These are phyloP conservation scores for Zychaea mexicana DNA, from an alignment of 371 early-diverging fungal genomes.

Conservation along the genomic window DNA sequence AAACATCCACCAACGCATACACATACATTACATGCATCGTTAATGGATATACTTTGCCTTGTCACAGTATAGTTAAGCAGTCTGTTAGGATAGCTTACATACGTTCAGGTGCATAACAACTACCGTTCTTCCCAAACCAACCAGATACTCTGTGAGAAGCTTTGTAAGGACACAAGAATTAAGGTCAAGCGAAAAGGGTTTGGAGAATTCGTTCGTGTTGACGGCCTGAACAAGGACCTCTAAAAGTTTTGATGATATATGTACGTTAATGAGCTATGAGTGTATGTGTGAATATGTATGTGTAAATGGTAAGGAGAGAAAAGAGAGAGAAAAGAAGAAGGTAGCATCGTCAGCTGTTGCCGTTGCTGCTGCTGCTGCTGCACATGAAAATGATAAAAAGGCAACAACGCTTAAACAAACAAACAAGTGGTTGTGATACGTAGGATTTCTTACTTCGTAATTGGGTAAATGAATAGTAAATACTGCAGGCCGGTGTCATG, in stretches of 20 bases:
- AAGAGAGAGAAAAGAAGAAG: background rate
- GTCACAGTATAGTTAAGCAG: background rate
- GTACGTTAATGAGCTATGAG: background rate
- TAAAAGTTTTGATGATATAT: background rate
- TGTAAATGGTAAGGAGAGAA: background rate
- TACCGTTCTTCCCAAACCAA: slow-evolving; percentile 10
- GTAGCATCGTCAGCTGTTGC: background rate
- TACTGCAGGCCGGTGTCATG: background rate
- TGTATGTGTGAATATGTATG: too few species aligned
- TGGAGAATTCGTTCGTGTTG: background rate
- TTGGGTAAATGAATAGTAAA: slow-evolving; percentile 14
- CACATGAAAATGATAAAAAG: too few species aligned
- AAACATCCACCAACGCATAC: background rate
- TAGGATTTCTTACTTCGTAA: slow-evolving; percentile 12
- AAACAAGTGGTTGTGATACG: too few species aligned
- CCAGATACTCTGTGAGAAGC: slow-evolving; percentile 7
- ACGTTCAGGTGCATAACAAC: slow-evolving; percentile 18
- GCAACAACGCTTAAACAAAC: background rate
- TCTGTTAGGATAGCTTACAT: background rate
- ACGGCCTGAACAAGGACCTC: background rate
- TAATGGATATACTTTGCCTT: too few species aligned
- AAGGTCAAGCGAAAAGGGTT: background rate
- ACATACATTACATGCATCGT: background rate
- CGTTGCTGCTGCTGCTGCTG: background rate
- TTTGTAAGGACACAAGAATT: slow-evolving; percentile 3